A percentile compares a stretch with the other conserved stretches of the same genome.
Evolutionary conservation across 108 stramenopile genomes (phyloP).

Genomic region (Nitzschia inconspicua): DNA sequence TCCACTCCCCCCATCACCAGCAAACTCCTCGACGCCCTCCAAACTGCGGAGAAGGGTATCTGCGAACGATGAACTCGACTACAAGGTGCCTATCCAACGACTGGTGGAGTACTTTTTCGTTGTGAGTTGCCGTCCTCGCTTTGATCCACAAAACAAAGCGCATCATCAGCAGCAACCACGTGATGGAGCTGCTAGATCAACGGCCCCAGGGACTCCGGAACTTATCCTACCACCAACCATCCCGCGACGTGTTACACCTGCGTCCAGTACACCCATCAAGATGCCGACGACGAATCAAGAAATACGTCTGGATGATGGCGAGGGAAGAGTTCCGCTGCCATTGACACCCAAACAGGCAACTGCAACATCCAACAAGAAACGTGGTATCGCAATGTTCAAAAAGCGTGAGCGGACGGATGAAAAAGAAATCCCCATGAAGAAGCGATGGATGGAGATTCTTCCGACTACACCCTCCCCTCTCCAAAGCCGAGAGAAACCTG

Average conservation of each 20-base stretch:
- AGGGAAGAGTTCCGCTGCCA: neutral
- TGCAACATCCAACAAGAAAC: neutral
- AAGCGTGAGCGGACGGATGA: too few relatives aligned
- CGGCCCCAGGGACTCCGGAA: too few relatives aligned
- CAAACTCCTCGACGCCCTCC: neutral
- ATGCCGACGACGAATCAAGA: too few relatives aligned
- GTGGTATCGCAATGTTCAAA: too few relatives aligned
- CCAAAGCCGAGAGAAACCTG: slow-evolving; percentile 31
- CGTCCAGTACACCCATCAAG: too few relatives aligned
- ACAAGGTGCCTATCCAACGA: slow-evolving; percentile 38
- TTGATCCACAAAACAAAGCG: slow-evolving; percentile 1
- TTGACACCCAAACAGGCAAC: neutral
- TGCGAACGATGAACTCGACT: slow-evolving; percentile 23
- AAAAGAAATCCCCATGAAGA: neutral
- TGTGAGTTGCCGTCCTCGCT: slow-evolving; percentile 43
- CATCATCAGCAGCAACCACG: neutral
- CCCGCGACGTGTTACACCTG: too few relatives aligned
- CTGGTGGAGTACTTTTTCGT: slow-evolving; percentile 88
- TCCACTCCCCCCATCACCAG: too few relatives aligned
- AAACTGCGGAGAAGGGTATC: slow-evolving; percentile 35
- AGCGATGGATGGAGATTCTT: neutral
- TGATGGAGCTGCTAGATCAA: neutral
- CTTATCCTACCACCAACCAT: too few relatives aligned
- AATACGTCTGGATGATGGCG: too few relatives aligned
- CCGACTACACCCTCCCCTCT: slow-evolving; percentile 6